A percentile compares a stretch with the other conserved stretches of the same genome.
phyloP scores from a whole-genome alignment of 352 stramenopile species.

The Phytophthora pistaciae region DNA sequence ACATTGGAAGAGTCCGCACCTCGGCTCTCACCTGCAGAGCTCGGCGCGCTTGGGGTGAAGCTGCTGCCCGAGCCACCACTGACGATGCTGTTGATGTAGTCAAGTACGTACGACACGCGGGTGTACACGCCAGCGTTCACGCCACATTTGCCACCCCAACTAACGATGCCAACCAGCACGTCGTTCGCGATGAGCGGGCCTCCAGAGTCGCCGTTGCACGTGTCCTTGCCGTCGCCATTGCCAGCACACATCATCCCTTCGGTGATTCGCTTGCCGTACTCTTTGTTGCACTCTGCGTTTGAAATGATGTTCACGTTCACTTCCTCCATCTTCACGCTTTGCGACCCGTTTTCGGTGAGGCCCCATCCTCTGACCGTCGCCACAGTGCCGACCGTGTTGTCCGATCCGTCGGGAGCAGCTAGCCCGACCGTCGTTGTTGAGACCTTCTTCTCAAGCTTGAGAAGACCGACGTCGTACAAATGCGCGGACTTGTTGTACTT shows the following conservation, averaged over 20 bases:
- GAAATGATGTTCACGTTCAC: conserved; percentile 68
- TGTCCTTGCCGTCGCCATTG: conserved; percentile 53
- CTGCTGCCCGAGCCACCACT: conserved; percentile 29
- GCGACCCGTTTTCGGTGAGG: conserved; percentile 53
- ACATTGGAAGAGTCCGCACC: conserved; percentile 10
- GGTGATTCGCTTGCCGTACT: conserved; percentile 66
- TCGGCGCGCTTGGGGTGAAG: conserved; percentile 19
- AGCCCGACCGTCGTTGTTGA: conserved; percentile 41
- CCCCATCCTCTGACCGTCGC: conserved; percentile 71
- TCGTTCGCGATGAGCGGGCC: conserved; percentile 63
- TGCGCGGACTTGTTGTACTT: conserved; percentile 64
- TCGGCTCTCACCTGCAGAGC: conserved; percentile 7
- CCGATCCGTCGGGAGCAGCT: conserved; percentile 47
- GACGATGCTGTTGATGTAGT: conserved; percentile 69
- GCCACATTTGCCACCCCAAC: conserved; percentile 69
- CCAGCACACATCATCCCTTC: conserved; percentile 72
- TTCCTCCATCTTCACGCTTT: conserved; percentile 55
- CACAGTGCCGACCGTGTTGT: conserved; percentile 60
- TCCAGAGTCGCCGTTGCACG: conserved; percentile 78
- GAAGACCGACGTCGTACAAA: conserved; percentile 61
- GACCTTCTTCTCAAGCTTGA: conserved; percentile 67
- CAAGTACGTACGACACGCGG: conserved; percentile 55
- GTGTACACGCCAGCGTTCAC: conserved; percentile 65
- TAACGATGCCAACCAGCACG: conserved; percentile 70
- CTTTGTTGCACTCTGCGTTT: conserved; percentile 67